Evolutionary conservation across 441 rosid genomes (phyloP).

Genomic region (Gossypium davidsonii): DNA sequence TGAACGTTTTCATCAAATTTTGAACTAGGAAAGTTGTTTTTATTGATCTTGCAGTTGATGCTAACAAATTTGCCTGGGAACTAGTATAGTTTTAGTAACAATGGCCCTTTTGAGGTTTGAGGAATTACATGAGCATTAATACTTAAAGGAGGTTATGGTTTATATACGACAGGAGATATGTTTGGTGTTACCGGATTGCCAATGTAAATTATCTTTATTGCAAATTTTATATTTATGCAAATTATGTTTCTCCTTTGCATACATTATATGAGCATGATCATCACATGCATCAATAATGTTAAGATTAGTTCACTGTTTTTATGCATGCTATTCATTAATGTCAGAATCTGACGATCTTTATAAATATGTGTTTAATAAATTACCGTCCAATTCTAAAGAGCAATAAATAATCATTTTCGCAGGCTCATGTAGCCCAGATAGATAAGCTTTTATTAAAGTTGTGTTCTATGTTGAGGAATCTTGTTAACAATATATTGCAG

Average conservation of each 20-base stretch:
- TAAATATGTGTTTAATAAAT: not conserved
- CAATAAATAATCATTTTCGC: not conserved
- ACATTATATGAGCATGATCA: not conserved
- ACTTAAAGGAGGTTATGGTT: not conserved
- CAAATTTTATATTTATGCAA: not conserved
- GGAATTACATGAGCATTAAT: not conserved
- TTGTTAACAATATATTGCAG: not conserved
- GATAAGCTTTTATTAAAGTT: not conserved
- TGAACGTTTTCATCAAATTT: not conserved
- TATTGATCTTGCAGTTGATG: not conserved
- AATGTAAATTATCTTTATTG: not conserved
- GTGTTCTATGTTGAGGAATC: not conserved
- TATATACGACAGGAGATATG: not conserved
- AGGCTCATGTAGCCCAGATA: not conserved
- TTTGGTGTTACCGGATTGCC: not conserved
- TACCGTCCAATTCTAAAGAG: not conserved
- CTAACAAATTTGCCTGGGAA: not conserved
- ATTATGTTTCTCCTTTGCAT: not conserved
- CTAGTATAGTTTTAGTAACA: not conserved
- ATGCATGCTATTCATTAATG: not conserved
- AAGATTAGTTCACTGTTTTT: not conserved
- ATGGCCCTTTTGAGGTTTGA: not conserved
- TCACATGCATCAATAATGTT: not conserved
- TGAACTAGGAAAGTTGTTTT: not conserved
- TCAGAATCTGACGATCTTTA: not conserved